A percentile compares a stretch with the other conserved stretches of the same genome.
phyloP scores from a whole-genome alignment of 306 rosid species.

The Gastrolobium villosum region DNA sequence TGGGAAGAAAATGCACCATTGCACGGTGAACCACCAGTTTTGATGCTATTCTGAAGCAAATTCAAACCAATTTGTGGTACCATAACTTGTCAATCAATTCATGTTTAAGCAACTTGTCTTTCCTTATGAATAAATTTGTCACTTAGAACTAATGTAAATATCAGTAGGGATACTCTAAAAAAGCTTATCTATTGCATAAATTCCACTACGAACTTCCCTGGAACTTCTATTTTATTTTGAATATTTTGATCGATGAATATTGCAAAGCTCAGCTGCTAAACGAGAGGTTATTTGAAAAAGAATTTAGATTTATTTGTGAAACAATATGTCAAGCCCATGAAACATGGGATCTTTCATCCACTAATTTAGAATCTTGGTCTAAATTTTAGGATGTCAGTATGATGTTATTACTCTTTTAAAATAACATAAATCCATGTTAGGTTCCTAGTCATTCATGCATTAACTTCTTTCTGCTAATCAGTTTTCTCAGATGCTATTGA shows the following conservation, averaged over 20 bases:
- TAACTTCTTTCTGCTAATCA: constrained; percentile 17
- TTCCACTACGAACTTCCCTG: background rate
- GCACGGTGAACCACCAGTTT: background rate
- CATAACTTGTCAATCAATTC: background rate
- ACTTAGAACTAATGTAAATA: too few species aligned
- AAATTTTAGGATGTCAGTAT: background rate
- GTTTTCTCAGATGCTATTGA: background rate
- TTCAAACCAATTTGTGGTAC: constrained; percentile 6
- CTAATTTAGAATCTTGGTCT: background rate
- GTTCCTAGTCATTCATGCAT: constrained; percentile 15
- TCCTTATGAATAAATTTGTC: too few species aligned
- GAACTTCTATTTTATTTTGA: background rate
- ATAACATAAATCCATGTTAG: constrained; percentile 5
- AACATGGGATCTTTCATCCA: background rate
- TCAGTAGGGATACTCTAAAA: background rate
- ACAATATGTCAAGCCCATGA: background rate
- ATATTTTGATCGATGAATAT: background rate
- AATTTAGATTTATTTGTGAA: too few species aligned
- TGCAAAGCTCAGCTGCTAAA: background rate
- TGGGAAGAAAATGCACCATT: background rate
- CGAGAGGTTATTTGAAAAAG: too few species aligned
- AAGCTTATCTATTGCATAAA: background rate
- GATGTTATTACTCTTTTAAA: constrained; percentile 2
- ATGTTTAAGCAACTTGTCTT: background rate
- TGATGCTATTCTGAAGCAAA: background rate